Percentiles rank a stretch among this genome's conserved stretches.
Conservation (phyloP, 352 stramenopile species). For the Phytophthora podocarpi region DNA sequence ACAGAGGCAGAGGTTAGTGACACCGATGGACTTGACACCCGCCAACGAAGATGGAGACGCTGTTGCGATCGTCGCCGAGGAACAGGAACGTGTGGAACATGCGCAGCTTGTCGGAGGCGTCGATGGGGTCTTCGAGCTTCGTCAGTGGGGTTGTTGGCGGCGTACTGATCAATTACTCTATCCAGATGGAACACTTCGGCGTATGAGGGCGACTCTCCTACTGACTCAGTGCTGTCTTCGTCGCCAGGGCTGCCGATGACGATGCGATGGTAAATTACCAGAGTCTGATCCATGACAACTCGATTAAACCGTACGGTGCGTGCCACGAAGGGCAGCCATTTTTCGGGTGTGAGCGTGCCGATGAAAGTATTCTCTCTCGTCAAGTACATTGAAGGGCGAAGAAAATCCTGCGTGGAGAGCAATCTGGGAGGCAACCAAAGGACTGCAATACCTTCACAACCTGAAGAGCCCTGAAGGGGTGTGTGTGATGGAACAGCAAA, state of each 20-base stretch:
- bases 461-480: slow-evolving; percentile 22
- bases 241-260: too few relatives aligned
- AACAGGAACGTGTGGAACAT: too few relatives aligned
- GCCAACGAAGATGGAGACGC: slow-evolving; percentile 89
- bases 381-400: slow-evolving; percentile 1
- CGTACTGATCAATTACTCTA: slow-evolving; percentile 80
- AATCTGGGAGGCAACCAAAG: slow-evolving; percentile 11
- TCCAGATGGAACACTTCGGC: too few relatives aligned
- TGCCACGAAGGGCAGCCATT: slow-evolving; percentile 19
- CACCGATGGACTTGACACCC: slow-evolving; percentile 30
- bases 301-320: slow-evolving; percentile 36
- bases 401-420: neutral
- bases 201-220: too few relatives aligned
- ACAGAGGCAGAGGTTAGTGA: slow-evolving; percentile 20
- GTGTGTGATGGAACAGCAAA: slow-evolving; percentile 33
- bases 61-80: too few relatives aligned
- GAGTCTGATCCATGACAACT: slow-evolving; percentile 34
- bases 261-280: too few relatives aligned
- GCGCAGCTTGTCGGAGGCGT: slow-evolving; percentile 56
- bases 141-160: slow-evolving; percentile 66
- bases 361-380: neutral
- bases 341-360: slow-evolving; percentile 21
- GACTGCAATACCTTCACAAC: slow-evolving; percentile 35
- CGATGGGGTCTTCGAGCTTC: slow-evolving; percentile 41
- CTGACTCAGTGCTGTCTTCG: too few relatives aligned